Conservation (phyloP, 2,329 filamentous ascomycete species). For the Graphiopsis chlorocephala region DNA sequence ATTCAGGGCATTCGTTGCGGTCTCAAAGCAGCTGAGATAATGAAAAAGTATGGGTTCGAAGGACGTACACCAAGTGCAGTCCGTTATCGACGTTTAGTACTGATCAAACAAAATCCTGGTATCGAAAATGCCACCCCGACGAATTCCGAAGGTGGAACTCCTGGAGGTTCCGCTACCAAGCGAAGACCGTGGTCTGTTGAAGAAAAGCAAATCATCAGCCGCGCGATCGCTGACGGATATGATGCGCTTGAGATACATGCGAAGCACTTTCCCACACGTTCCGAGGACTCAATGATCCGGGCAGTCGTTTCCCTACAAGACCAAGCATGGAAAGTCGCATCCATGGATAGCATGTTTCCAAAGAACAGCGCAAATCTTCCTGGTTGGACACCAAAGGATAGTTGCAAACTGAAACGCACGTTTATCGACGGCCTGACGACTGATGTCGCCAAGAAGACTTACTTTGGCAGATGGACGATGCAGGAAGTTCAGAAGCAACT, state of each 20-base stretch:
- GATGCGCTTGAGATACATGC: slow-evolving; percentile 7
- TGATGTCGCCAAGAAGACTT: not conserved
- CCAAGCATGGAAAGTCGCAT: slow-evolving; percentile 10
- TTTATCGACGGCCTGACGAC: not conserved
- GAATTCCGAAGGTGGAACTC: not conserved
- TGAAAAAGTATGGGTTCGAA: not conserved
- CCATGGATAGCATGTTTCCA: slow-evolving; percentile 4
- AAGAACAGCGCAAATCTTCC: slow-evolving; percentile 4
- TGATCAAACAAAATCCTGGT: slow-evolving; percentile 4
- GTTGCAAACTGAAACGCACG: slow-evolving; percentile 12
- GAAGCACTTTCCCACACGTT: not conserved
- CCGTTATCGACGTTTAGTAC: not conserved
- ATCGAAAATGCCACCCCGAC: not conserved
- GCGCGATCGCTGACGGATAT: slow-evolving; percentile 2
- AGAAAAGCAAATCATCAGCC: slow-evolving; percentile 3
- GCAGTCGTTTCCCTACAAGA: slow-evolving; percentile 6
- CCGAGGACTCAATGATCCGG: slow-evolving; percentile 1
- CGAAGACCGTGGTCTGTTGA: not conserved
- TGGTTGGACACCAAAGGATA: slow-evolving; percentile 12
- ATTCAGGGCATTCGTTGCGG: not conserved
- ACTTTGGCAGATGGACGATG: slow-evolving; percentile 12
- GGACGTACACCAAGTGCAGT: slow-evolving; percentile 13
- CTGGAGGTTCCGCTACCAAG: not conserved
- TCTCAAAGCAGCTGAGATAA: not conserved
- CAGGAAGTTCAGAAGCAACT: slow-evolving; percentile 1